Evolutionary conservation across 345 rosid species (phyloP).

Genomic region (Arabidopsis arenosa): DNA sequence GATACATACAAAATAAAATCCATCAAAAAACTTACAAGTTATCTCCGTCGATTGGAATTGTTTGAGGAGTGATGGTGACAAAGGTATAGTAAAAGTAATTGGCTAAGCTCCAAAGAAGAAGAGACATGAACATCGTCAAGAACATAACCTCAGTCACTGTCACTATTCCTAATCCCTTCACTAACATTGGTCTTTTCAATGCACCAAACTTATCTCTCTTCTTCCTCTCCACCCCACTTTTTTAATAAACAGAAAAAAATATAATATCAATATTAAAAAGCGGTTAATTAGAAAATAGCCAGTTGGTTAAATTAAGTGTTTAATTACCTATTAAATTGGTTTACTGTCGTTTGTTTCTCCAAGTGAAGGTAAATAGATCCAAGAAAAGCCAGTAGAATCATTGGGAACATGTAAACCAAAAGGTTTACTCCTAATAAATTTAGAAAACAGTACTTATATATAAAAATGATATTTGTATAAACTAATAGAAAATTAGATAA

Average conservation of each 20-base stretch:
- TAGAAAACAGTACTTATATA: neutral
- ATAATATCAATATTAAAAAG: slow-evolving; percentile 4
- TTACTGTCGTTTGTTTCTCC: slow-evolving; percentile 20
- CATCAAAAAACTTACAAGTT: slow-evolving; percentile 50
- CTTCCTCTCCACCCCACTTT: slow-evolving; percentile 25
- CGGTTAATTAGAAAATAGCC: neutral
- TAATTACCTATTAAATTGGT: slow-evolving; percentile 28
- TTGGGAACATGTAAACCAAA: slow-evolving; percentile 59
- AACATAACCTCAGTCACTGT: slow-evolving; percentile 58
- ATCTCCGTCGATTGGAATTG: slow-evolving; percentile 41
- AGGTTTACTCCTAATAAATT: slow-evolving; percentile 49
- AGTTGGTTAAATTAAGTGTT: neutral
- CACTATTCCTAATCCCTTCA: slow-evolving; percentile 77
- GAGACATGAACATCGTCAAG: slow-evolving; percentile 62
- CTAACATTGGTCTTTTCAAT: slow-evolving; percentile 59
- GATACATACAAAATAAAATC: neutral
- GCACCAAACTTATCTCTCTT: slow-evolving; percentile 20
- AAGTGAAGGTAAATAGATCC: slow-evolving; percentile 60
- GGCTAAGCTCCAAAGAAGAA: slow-evolving; percentile 63
- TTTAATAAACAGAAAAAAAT: slow-evolving; percentile 4
- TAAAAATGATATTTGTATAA: neutral
- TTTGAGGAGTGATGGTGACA: slow-evolving; percentile 40
- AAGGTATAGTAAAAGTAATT: slow-evolving; percentile 49
- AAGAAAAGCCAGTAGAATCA: slow-evolving; percentile 56
- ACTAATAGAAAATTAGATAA: neutral